Percentiles rank a stretch among this genome's conserved stretches.
phyloP scores from a whole-genome alignment of 1,284 basidiomycete species.

The Microbotryum saponariae region DNA sequence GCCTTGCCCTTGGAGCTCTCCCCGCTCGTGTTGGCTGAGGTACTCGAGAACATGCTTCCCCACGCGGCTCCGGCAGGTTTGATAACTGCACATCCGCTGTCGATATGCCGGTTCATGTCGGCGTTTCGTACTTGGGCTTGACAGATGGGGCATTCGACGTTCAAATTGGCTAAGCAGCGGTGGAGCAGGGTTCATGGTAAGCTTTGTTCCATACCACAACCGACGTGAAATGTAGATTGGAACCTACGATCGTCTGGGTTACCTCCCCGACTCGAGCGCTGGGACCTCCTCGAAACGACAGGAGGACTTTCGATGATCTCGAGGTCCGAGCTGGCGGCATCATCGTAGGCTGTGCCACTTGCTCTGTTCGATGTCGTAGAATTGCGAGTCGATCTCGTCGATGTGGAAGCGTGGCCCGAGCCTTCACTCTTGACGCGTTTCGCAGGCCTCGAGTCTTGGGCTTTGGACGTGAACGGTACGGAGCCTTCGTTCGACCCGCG shows the following conservation, averaged over 20 bases:
- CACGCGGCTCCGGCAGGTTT: not conserved
- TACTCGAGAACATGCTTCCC: not conserved
- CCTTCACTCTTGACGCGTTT: too few relatives aligned
- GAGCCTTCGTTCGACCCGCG: too few relatives aligned
- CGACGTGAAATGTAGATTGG: too few relatives aligned
- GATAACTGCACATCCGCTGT: conserved; percentile 1
- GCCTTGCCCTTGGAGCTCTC: not conserved
- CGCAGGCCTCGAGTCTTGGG: too few relatives aligned
- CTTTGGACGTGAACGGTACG: too few relatives aligned
- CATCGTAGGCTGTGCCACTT: not conserved
- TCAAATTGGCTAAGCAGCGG: not conserved
- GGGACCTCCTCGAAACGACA: not conserved
- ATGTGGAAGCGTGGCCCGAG: too few relatives aligned
- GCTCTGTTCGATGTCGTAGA: too few relatives aligned
- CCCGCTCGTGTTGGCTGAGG: not conserved
- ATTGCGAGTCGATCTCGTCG: too few relatives aligned
- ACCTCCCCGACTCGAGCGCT: not conserved
- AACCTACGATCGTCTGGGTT: too few relatives aligned
- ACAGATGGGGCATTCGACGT: not conserved
- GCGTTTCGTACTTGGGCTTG: not conserved
- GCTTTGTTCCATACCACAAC: not conserved
- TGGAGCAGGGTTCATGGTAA: not conserved
- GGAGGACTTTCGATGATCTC: conserved; percentile 14
- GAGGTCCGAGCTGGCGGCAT: conserved; percentile 12
- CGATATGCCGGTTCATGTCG: conserved; percentile 3